A percentile compares a stretch with the other conserved stretches of the same genome.
Conservation (phyloP, 2,329 filamentous ascomycete species). For the Periconia sp. region DNA sequence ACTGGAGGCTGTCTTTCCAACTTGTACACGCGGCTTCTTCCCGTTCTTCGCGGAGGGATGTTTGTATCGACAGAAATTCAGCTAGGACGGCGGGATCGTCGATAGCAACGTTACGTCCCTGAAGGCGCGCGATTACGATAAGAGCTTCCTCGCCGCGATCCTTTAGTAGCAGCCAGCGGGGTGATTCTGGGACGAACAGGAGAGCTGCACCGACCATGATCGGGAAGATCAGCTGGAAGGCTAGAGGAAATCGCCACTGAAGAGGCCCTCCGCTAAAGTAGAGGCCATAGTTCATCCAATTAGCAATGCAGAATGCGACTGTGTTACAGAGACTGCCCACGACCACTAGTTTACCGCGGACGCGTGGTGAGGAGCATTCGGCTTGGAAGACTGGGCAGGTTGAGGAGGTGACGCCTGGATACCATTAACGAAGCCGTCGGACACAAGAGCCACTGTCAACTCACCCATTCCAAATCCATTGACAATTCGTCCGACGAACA, state of each 20-base stretch:
- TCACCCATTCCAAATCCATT: conserved; percentile 52
- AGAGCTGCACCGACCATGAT: conserved; percentile 4
- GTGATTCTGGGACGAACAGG: conserved; percentile 9
- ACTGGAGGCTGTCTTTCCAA: conserved; percentile 52
- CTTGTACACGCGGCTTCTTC: conserved; percentile 59
- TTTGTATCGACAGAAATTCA: conserved; percentile 22
- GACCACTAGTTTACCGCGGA: conserved; percentile 6
- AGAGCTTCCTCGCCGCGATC: conserved; percentile 8
- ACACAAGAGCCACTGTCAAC: conserved; percentile 47
- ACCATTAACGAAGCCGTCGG: neutral
- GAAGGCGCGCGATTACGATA: neutral
- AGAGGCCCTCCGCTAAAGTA: neutral
- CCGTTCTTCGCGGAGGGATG: conserved; percentile 51
- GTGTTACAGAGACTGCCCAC: conserved; percentile 6
- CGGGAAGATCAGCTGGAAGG: conserved; percentile 24
- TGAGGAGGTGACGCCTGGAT: conserved; percentile 3
- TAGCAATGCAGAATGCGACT: conserved; percentile 4
- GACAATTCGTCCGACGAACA: conserved; percentile 46
- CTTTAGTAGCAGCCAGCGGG: conserved; percentile 12
- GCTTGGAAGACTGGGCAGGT: conserved; percentile 5
- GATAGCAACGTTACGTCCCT: neutral
- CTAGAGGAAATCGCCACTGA: conserved; percentile 24
- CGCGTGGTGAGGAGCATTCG: conserved; percentile 1
- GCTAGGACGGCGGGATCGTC: conserved; percentile 21
- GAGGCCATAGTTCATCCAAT: conserved; percentile 11